These are phyloP conservation scores for Actinidia chinensis DNA, from an alignment of 179 eudicot genomes.

Conservation along the genomic window DNA sequence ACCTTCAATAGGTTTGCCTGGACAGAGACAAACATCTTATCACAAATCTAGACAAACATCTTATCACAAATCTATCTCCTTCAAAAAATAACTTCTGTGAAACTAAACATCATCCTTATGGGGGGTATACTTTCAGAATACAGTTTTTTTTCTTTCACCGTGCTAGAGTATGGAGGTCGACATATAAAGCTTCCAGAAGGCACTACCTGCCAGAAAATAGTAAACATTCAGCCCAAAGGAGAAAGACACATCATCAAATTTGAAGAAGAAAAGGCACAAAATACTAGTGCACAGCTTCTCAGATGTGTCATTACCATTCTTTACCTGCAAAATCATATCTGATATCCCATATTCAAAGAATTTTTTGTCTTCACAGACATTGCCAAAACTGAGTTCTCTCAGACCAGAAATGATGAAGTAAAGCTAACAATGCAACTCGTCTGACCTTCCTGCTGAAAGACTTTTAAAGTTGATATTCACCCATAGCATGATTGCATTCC, in stretches of 20 bases:
- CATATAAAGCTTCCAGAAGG: background rate
- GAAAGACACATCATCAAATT: background rate
- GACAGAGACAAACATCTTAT: background rate
- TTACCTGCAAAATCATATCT: background rate
- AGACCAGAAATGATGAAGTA: background rate
- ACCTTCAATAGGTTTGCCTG: background rate
- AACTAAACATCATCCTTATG: background rate
- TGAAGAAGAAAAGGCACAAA: background rate
- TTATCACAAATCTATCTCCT: background rate
- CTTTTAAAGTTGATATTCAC: background rate
- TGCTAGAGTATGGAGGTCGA: background rate
- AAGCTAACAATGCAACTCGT: background rate
- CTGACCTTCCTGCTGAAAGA: background rate
- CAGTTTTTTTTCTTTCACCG: background rate
- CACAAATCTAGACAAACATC: background rate
- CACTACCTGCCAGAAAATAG: background rate
- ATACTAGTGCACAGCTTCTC: background rate
- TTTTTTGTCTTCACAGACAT: background rate
- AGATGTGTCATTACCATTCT: background rate
- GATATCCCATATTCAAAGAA: background rate
- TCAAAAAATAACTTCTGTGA: background rate
- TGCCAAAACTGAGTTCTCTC: background rate
- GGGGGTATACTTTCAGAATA: background rate
- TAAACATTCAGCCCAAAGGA: background rate
- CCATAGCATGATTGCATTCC: background rate